Conservation (phyloP, 441 rosid genomes). For the Erodium chrysanthum region DNA sequence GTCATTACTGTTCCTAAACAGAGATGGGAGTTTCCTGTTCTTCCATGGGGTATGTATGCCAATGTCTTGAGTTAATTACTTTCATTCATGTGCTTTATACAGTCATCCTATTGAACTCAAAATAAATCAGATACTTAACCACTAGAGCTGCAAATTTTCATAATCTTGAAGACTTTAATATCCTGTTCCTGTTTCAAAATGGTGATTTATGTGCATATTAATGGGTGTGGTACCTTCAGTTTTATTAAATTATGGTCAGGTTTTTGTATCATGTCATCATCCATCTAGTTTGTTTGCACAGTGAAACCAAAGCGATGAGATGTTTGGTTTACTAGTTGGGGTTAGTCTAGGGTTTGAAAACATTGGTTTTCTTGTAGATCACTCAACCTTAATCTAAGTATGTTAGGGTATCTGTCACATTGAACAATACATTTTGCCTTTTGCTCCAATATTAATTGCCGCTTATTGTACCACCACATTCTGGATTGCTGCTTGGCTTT, state of each 20-base stretch:
- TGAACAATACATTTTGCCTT: background rate
- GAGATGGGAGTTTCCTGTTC: constrained; percentile 62
- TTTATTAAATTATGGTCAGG: background rate
- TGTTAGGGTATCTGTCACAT: background rate
- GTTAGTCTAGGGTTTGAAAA: background rate
- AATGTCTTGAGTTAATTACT: constrained; percentile 4
- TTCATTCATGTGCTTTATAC: background rate
- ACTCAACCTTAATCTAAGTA: background rate
- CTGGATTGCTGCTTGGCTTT: background rate
- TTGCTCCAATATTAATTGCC: background rate
- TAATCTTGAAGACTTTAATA: constrained; percentile 5
- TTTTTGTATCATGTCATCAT: background rate
- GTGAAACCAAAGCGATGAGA: background rate
- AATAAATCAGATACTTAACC: constrained; percentile 7
- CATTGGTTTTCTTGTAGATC: background rate
- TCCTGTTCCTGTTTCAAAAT: background rate
- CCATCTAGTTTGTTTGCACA: background rate
- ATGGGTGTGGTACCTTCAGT: background rate
- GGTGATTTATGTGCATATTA: background rate
- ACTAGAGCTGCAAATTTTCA: background rate
- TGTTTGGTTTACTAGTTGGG: background rate
- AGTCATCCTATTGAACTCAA: background rate
- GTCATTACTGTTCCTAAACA: constrained; percentile 55
- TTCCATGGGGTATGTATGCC: constrained; percentile 62
- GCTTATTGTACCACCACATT: background rate